Percentiles rank a stretch among this genome's conserved stretches.
These are phyloP conservation scores for Immersiella caudata DNA, from an alignment of 495 filamentous ascomycete species.

Conservation along the genomic window DNA sequence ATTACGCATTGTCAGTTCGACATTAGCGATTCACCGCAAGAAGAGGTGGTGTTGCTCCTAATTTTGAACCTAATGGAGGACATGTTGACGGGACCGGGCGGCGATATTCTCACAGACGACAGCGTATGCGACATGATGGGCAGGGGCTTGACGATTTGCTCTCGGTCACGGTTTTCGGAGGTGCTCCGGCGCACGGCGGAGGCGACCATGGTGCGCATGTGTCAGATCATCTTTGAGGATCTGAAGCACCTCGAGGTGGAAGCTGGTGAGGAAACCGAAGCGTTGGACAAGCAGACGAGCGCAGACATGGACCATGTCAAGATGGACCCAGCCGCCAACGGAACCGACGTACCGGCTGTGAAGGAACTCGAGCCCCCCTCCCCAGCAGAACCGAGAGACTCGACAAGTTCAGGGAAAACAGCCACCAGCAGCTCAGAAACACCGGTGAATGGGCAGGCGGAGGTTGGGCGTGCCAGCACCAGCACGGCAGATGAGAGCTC, in stretches of 20 bases:
- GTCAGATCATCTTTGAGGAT: slow-evolving; percentile 93
- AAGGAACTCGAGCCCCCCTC: slow-evolving; percentile 41
- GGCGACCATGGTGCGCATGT: slow-evolving; percentile 98
- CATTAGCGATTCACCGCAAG: slow-evolving; percentile 88
- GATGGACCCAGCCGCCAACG: slow-evolving; percentile 88
- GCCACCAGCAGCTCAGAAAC: slow-evolving; percentile 33
- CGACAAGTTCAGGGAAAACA: slow-evolving; percentile 46
- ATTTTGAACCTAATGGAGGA: slow-evolving; percentile 98
- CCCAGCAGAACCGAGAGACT: slow-evolving; percentile 48
- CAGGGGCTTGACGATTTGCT: slow-evolving; percentile 95
- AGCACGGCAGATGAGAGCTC: slow-evolving; percentile 40
- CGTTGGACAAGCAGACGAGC: slow-evolving; percentile 62
- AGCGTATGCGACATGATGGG: slow-evolving; percentile 99
- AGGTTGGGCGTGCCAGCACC: slow-evolving; percentile 36
- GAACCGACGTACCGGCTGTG: slow-evolving; percentile 50
- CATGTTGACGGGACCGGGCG: slow-evolving; percentile 91
- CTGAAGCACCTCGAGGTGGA: slow-evolving; percentile 83
- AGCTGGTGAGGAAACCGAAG: slow-evolving; percentile 59
- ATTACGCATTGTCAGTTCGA: slow-evolving; percentile 99
- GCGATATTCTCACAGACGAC: slow-evolving; percentile 89
- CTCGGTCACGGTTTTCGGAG: slow-evolving; percentile 87
- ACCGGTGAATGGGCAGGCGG: slow-evolving; percentile 19
- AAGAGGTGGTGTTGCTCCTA: slow-evolving; percentile 90
- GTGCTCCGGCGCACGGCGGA: slow-evolving; percentile 89
- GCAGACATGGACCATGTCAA: slow-evolving; percentile 74